These are phyloP conservation scores for Hebeloma cylindrosporum DNA, from an alignment of 768 basidiomycete genomes.

Conservation along the genomic window DNA sequence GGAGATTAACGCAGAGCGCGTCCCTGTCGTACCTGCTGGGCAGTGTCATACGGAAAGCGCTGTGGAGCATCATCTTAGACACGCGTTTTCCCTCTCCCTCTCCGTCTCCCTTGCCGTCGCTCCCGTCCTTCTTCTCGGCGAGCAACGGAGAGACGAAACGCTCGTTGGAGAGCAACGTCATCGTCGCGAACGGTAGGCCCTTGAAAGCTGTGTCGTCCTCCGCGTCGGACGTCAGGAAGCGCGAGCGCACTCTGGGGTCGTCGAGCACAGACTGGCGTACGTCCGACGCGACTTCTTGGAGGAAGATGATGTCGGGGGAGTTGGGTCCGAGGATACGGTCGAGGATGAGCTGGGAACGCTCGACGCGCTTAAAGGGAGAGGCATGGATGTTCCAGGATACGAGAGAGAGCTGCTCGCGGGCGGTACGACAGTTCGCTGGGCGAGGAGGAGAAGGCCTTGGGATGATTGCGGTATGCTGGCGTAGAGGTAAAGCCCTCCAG, in stretches of 20 bases:
- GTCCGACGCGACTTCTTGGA: slow-evolving; percentile 38
- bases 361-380: slow-evolving; percentile 28
- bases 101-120: too few relatives aligned
- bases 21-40: slow-evolving; percentile 38
- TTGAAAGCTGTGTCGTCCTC: slow-evolving; percentile 37
- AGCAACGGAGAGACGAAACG: slow-evolving; percentile 36
- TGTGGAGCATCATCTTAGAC: background rate
- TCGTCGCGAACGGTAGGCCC: slow-evolving; percentile 34
- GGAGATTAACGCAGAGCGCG: slow-evolving; percentile 38
- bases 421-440: too few relatives aligned
- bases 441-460: too few relatives aligned
- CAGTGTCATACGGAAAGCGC: slow-evolving; percentile 27
- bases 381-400: slow-evolving; percentile 39
- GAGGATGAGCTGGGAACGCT: slow-evolving; percentile 36
- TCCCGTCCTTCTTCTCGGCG: too few relatives aligned
- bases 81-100: too few relatives aligned
- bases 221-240: slow-evolving; percentile 36
- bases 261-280: slow-evolving; percentile 33
- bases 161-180: slow-evolving; percentile 36
- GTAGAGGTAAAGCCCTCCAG: too few relatives aligned
- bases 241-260: slow-evolving; percentile 32
- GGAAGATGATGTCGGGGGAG: slow-evolving; percentile 36
- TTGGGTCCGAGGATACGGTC: slow-evolving; percentile 32
- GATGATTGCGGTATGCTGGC: too few relatives aligned
- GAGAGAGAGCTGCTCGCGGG: slow-evolving; percentile 37